Percentiles rank a stretch among this genome's conserved stretches.
Evolutionary conservation across 2,329 filamentous ascomycete genomes (phyloP).

Genomic region (Alternaria burnsii): DNA sequence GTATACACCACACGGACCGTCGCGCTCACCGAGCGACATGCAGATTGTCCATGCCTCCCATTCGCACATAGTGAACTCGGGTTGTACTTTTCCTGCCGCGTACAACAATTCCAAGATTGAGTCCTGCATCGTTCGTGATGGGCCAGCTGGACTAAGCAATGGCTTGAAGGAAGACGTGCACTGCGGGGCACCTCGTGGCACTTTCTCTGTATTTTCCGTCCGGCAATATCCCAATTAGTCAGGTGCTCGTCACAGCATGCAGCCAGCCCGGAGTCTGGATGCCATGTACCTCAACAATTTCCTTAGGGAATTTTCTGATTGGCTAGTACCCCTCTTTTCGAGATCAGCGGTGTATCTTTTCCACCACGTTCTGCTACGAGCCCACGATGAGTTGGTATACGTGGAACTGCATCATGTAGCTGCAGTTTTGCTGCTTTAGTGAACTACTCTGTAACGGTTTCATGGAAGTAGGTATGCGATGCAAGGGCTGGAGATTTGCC

Average conservation of each 20-base stretch:
- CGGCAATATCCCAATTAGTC: slow-evolving; percentile 33
- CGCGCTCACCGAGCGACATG: slow-evolving; percentile 28
- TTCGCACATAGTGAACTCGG: slow-evolving; percentile 21
- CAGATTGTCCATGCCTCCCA: slow-evolving; percentile 25
- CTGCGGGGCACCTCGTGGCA: slow-evolving; percentile 24
- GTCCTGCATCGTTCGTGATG: slow-evolving; percentile 6
- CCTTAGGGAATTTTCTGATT: slow-evolving; percentile 36
- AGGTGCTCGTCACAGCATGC: slow-evolving; percentile 45
- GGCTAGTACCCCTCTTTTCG: slow-evolving; percentile 38
- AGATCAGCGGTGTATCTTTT: slow-evolving; percentile 37
- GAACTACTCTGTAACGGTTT: not conserved
- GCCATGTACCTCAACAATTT: slow-evolving; percentile 40
- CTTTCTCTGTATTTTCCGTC: slow-evolving; percentile 25
- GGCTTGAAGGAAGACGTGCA: slow-evolving; percentile 14
- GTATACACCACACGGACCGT: slow-evolving; percentile 33
- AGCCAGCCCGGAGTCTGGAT: slow-evolving; percentile 31
- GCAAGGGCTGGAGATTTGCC: slow-evolving; percentile 2
- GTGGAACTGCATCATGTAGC: slow-evolving; percentile 11
- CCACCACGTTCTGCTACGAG: slow-evolving; percentile 29
- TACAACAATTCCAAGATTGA: slow-evolving; percentile 4
- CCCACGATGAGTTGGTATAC: slow-evolving; percentile 44
- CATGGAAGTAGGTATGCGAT: slow-evolving; percentile 11
- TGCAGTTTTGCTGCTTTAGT: slow-evolving; percentile 11
- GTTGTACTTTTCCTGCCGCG: slow-evolving; percentile 24
- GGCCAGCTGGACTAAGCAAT: not conserved